Evolutionary conservation across 2,329 filamentous ascomycete species (phyloP).

Genomic region (Fusarium marasasianum): DNA sequence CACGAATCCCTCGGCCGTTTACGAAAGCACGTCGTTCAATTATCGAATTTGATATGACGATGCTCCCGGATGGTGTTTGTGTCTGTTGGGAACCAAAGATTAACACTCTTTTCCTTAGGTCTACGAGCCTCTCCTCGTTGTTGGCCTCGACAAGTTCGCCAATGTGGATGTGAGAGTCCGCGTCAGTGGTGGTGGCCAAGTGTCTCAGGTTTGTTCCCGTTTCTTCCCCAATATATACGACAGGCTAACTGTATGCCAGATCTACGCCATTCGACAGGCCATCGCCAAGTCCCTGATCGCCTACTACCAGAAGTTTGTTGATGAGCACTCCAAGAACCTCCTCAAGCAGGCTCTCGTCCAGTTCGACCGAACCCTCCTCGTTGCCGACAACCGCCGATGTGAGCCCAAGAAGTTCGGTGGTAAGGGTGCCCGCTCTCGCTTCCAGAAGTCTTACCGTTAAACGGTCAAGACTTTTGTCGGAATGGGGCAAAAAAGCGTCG

Average conservation of each 20-base stretch:
- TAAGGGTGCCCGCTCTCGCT: slow-evolving; percentile 93
- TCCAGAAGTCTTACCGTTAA: slow-evolving; percentile 99
- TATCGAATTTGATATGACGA: neutral
- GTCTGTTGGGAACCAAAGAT: slow-evolving; percentile 18
- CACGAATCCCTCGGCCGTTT: neutral
- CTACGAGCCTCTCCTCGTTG: slow-evolving; percentile 98
- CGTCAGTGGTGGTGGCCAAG: slow-evolving; percentile 83
- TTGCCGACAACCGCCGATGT: slow-evolving; percentile 98
- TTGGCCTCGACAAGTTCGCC: slow-evolving; percentile 97
- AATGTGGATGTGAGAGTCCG: slow-evolving; percentile 86
- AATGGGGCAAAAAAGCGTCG: slow-evolving; percentile 33
- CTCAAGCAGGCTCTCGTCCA: slow-evolving; percentile 96
- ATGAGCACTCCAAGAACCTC: slow-evolving; percentile 99
- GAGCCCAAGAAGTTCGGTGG: slow-evolving; percentile 99
- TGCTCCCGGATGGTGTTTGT: neutral
- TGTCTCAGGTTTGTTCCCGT: no score
- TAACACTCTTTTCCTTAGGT: slow-evolving; percentile 63
- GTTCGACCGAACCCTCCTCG: slow-evolving; percentile 96
- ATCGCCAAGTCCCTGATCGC: slow-evolving; percentile 82
- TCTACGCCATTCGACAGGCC: slow-evolving; percentile 98
- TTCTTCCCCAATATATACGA: neutral
- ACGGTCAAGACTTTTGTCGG: slow-evolving; percentile 32
- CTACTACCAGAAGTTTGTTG: slow-evolving; percentile 99
- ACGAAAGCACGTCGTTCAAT: neutral
- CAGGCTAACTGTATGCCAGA: slow-evolving; percentile 73